A percentile compares a stretch with the other conserved stretches of the same genome.
These are phyloP conservation scores for Saccharata proteae DNA, from an alignment of 2,329 filamentous ascomycete genomes.

Conservation along the genomic window DNA sequence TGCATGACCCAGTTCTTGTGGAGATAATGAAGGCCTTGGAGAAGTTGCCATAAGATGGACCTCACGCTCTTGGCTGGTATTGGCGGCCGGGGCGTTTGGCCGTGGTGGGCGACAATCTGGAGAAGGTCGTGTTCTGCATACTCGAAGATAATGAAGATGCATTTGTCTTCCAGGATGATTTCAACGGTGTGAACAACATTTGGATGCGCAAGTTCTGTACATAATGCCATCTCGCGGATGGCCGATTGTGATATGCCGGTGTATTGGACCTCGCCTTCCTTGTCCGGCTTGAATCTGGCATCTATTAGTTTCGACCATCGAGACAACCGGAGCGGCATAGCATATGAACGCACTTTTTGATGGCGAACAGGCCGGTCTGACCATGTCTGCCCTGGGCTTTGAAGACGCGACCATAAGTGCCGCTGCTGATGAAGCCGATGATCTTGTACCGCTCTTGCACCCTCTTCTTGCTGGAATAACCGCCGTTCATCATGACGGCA, in stretches of 20 bases:
- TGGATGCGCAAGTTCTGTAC: slow-evolving; percentile 75
- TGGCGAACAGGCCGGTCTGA: slow-evolving; percentile 75
- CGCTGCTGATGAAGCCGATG: slow-evolving; percentile 94
- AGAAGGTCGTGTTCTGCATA: slow-evolving; percentile 95
- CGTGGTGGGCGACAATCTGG: slow-evolving; percentile 97
- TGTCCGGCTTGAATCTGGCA: slow-evolving; percentile 78
- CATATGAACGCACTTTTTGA: slow-evolving; percentile 80
- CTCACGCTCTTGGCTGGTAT: slow-evolving; percentile 84
- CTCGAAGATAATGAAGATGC: slow-evolving; percentile 99
- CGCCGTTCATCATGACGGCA: slow-evolving; percentile 30
- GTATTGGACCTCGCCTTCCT: slow-evolving; percentile 94
- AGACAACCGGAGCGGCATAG: no score
- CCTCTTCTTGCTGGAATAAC: slow-evolving; percentile 61
- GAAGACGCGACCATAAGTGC: slow-evolving; percentile 96
- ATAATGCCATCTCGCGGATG: slow-evolving; percentile 93
- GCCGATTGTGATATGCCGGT: slow-evolving; percentile 96
- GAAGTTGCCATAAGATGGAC: slow-evolving; percentile 88
- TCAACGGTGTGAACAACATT: slow-evolving; percentile 89
- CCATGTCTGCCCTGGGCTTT: slow-evolving; percentile 73
- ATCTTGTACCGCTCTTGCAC: slow-evolving; percentile 92
- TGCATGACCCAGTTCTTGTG: slow-evolving; percentile 97
- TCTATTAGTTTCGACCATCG: slow-evolving; percentile 2
- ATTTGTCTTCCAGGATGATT: slow-evolving; percentile 96
- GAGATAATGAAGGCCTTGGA: slow-evolving; percentile 89
- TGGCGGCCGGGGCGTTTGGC: slow-evolving; percentile 71